Percentiles rank a stretch among this genome's conserved stretches.
Conservation (phyloP, 352 stramenopile genomes). For the Elongisporangium prolatum region DNA sequence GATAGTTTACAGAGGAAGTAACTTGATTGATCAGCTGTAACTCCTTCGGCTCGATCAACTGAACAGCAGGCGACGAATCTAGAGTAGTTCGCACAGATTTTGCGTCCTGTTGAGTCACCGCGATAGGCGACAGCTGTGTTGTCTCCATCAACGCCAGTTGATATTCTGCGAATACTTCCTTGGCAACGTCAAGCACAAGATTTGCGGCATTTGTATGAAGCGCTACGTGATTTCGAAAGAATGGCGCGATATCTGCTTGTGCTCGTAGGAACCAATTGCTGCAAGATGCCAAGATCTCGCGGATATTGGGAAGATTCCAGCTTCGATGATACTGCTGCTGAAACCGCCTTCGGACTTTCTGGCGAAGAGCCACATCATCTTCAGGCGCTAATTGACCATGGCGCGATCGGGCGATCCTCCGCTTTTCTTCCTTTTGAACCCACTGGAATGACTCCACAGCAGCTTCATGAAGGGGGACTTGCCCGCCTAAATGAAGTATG, state of each 20-base stretch:
- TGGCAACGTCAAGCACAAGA: conserved; percentile 44
- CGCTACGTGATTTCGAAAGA: conserved; percentile 35
- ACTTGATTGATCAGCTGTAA: background rate
- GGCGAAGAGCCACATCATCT: conserved; percentile 12
- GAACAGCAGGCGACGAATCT: background rate
- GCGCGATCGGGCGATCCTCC: background rate
- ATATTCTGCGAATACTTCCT: conserved; percentile 48
- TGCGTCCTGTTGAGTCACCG: too few relatives aligned
- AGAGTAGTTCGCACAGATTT: too few relatives aligned
- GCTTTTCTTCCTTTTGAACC: conserved; percentile 28
- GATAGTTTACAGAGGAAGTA: too few relatives aligned
- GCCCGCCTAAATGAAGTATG: conserved; percentile 65
- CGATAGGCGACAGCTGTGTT: background rate
- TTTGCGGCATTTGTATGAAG: conserved; percentile 20
- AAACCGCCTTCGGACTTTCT: conserved; percentile 48
- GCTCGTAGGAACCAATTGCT: conserved; percentile 67
- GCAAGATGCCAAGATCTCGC: conserved; percentile 46
- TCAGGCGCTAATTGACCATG: conserved; percentile 1
- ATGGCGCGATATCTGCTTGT: conserved; percentile 56
- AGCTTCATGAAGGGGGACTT: conserved; percentile 71
- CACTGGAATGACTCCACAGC: conserved; percentile 59
- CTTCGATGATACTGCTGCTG: conserved; percentile 64
- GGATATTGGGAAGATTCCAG: conserved; percentile 65
- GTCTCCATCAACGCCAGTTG: conserved; percentile 40
- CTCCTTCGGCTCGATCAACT: background rate